Conservation (phyloP, 257 asterid species). For the Petunia secreta region DNA sequence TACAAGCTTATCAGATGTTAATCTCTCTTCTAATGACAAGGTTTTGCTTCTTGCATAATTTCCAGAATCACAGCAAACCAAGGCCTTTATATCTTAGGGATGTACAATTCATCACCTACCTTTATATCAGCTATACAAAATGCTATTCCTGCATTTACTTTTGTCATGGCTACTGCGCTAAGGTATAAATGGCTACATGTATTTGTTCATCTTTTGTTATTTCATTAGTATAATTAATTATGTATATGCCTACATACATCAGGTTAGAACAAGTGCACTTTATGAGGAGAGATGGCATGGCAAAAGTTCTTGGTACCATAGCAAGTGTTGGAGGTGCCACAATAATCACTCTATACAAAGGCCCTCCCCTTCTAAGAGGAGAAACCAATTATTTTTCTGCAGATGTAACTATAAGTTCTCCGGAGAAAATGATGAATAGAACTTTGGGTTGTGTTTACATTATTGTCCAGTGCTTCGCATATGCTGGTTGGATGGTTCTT, state of each 20-base stretch:
- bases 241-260: background rate
- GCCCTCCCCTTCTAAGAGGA: slow-evolving; percentile 54
- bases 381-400: background rate
- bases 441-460: slow-evolving; percentile 79
- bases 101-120: slow-evolving; percentile 79
- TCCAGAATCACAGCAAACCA: slow-evolving; percentile 81
- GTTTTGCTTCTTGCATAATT: background rate
- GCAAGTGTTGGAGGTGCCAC: slow-evolving; percentile 80
- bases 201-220: too few relatives aligned
- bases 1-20: too few relatives aligned
- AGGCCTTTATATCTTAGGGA: slow-evolving; percentile 73
- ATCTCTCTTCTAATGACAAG: background rate
- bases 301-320: slow-evolving; percentile 66
- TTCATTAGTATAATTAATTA: too few relatives aligned
- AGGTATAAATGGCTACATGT: slow-evolving; percentile 41
- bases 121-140: slow-evolving; percentile 88
- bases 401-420: slow-evolving; percentile 30
- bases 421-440: slow-evolving; percentile 55
- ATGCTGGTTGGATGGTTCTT: slow-evolving; percentile 94
- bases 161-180: slow-evolving; percentile 50
- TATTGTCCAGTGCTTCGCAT: slow-evolving; percentile 75
- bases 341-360: slow-evolving; percentile 77
- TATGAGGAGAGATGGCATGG: slow-evolving; percentile 63
- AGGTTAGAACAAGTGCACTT: slow-evolving; percentile 61
- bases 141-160: slow-evolving; percentile 80